Conservation (phyloP, 257 asterid genomes). For the Nicotiana attenuata region DNA sequence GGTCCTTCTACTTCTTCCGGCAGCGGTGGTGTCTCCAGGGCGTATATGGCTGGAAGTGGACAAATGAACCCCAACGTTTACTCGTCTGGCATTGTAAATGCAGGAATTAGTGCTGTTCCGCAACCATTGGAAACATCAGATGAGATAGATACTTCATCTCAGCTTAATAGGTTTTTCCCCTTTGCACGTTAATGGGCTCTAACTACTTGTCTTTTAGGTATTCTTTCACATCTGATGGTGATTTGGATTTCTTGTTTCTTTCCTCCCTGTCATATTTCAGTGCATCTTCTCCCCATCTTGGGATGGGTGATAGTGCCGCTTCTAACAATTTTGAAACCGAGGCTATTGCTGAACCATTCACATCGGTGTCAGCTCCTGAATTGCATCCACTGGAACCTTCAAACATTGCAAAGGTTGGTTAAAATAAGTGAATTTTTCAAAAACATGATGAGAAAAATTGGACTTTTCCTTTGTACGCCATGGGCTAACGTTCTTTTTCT, state of each 20-base stretch:
- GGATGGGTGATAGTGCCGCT: constrained; percentile 46
- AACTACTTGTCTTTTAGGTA: background rate
- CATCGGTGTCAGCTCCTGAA: constrained; percentile 51
- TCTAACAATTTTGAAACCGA: constrained; percentile 52
- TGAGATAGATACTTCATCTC: constrained; percentile 53
- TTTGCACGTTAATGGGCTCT: background rate
- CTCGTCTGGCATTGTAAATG: constrained; percentile 49
- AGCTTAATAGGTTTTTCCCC: constrained; percentile 52
- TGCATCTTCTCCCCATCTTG: constrained; percentile 47
- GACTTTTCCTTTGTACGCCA: background rate
- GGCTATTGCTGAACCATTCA: constrained; percentile 34
- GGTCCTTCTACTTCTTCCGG: constrained; percentile 58
- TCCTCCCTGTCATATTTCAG: constrained; percentile 29
- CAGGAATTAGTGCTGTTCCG: constrained; percentile 52
- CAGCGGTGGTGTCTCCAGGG: constrained; percentile 48
- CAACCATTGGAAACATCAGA: constrained; percentile 58
- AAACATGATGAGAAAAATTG: too few relatives aligned
- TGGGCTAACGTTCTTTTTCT: background rate
- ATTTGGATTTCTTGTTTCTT: background rate
- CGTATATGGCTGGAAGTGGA: constrained; percentile 48
- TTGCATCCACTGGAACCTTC: constrained; percentile 49
- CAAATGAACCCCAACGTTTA: constrained; percentile 48
- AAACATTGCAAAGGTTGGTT: constrained; percentile 53
- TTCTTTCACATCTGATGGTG: background rate
- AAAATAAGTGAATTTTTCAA: background rate